A percentile compares a stretch with the other conserved stretches of the same genome.
Evolutionary conservation across 768 basidiomycete genomes (phyloP).

Genomic region (Amanita jacksonii): DNA sequence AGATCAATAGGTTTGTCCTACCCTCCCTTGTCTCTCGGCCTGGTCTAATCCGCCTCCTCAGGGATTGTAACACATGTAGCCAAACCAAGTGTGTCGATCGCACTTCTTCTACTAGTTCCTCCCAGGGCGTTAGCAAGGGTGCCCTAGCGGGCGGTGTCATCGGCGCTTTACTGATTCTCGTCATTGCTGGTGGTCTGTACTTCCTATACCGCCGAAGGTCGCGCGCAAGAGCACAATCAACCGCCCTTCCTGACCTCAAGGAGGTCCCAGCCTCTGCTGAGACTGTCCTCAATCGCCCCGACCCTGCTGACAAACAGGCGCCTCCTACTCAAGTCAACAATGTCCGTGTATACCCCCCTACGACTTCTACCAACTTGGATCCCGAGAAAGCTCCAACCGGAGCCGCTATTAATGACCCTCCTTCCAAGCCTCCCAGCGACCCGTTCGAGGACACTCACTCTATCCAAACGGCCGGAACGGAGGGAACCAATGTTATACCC

Average conservation of each 20-base stretch:
- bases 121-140: constrained; percentile 48
- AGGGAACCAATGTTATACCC: constrained; percentile 79
- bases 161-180: constrained; percentile 52
- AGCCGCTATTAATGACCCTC: constrained; percentile 31
- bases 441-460: constrained; percentile 73
- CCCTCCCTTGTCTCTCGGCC: not conserved
- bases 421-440: constrained; percentile 33
- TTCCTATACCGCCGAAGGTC: constrained; percentile 57
- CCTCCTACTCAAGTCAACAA: constrained; percentile 25
- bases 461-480: constrained; percentile 75
- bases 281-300: constrained; percentile 73
- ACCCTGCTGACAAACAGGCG: constrained; percentile 59
- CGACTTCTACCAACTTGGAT: constrained; percentile 51
- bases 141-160: constrained; percentile 69
- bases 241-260: constrained; percentile 25
- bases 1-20: constrained; percentile 44
- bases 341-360: constrained; percentile 41
- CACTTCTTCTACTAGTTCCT: constrained; percentile 14
- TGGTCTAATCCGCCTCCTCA: constrained; percentile 19
- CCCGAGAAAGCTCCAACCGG: constrained; percentile 30
- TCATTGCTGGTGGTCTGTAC: constrained; percentile 38
- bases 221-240: constrained; percentile 27
- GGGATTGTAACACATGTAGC: constrained; percentile 50
- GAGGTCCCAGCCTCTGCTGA: constrained; percentile 70
- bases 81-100: constrained; percentile 41